phyloP scores from a whole-genome alignment of 2,329 filamentous ascomycete genomes.

The Dothideomycetes sp. region DNA sequence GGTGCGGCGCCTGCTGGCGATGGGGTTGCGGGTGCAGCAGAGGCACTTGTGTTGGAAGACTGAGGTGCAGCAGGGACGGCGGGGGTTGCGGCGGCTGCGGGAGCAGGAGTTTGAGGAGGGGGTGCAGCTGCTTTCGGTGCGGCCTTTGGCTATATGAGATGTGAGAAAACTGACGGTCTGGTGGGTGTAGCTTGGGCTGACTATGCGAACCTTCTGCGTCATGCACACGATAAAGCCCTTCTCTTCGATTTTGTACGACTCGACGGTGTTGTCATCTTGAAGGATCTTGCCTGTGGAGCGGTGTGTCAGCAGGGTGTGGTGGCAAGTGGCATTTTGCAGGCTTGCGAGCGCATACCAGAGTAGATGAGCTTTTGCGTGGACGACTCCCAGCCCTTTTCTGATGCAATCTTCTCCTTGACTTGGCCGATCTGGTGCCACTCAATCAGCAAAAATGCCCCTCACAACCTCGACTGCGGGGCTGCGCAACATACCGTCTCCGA shows the following conservation, averaged over 20 bases:
- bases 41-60: constrained; percentile 36
- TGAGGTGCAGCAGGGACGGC: constrained; percentile 53
- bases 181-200: neutral
- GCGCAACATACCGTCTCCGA: constrained; percentile 65
- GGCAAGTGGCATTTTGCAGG: neutral
- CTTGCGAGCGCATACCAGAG: constrained; percentile 54
- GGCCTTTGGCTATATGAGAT: constrained; percentile 55
- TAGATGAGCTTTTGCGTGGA: constrained; percentile 94
- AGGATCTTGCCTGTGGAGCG: constrained; percentile 74
- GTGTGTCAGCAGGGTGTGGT: neutral
- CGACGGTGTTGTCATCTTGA: constrained; percentile 93
- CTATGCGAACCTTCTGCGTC: constrained; percentile 67
- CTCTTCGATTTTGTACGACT: constrained; percentile 97
- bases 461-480: neutral
- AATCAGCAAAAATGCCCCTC: neutral
- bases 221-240: constrained; percentile 99
- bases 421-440: constrained; percentile 55
- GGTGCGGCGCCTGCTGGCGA: constrained; percentile 37
- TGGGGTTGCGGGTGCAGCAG: constrained; percentile 39
- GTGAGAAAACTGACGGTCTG: constrained; percentile 15
- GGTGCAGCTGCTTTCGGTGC: constrained; percentile 35
- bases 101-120: constrained; percentile 46
- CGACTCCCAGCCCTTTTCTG: constrained; percentile 89
- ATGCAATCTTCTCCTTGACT: constrained; percentile 84
- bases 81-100: constrained; percentile 34